Percentiles rank a stretch among this genome's conserved stretches.
Conservation (phyloP, 2,329 filamentous ascomycete genomes). For the Rhynchosporium agropyri region DNA sequence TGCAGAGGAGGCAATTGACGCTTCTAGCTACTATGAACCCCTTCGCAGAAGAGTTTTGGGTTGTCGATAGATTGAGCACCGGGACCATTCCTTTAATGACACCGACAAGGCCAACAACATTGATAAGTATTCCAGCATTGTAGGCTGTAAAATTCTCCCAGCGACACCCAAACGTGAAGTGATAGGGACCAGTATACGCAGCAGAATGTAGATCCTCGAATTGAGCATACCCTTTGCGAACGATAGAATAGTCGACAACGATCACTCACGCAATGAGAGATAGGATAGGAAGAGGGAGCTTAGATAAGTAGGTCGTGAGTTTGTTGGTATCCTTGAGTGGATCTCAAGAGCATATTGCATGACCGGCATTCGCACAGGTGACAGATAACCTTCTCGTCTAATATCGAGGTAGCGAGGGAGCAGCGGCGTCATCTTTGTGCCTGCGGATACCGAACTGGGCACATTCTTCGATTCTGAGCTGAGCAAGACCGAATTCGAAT, state of each 20-base stretch:
- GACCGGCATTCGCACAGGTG: constrained; percentile 70
- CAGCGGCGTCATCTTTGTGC: constrained; percentile 78
- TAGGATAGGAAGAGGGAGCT: constrained; percentile 85
- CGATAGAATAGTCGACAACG: constrained; percentile 78
- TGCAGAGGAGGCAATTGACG: constrained; percentile 73
- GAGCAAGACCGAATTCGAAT: constrained; percentile 72
- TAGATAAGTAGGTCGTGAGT: constrained; percentile 89
- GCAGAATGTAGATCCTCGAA: constrained; percentile 79
- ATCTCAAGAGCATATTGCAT: constrained; percentile 87
- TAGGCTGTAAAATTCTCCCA: constrained; percentile 86
- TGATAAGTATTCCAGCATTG: constrained; percentile 80
- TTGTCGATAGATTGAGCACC: constrained; percentile 87
- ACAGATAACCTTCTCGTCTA: constrained; percentile 80
- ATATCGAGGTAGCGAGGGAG: constrained; percentile 82
- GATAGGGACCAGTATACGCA: constrained; percentile 69
- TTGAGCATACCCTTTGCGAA: constrained; percentile 80
- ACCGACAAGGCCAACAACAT: constrained; percentile 88
- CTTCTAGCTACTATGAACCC: constrained; percentile 69
- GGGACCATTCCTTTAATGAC: constrained; percentile 75
- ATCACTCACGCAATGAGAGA: constrained; percentile 93
- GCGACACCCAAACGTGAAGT: constrained; percentile 71
- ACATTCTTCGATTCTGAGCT: constrained; percentile 84
- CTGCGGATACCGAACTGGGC: constrained; percentile 79
- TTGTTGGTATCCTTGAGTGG: constrained; percentile 74
- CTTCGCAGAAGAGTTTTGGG: constrained; percentile 80